These are phyloP conservation scores for Crataegus laevigata DNA, from an alignment of 306 rosid genomes.

Conservation along the genomic window DNA sequence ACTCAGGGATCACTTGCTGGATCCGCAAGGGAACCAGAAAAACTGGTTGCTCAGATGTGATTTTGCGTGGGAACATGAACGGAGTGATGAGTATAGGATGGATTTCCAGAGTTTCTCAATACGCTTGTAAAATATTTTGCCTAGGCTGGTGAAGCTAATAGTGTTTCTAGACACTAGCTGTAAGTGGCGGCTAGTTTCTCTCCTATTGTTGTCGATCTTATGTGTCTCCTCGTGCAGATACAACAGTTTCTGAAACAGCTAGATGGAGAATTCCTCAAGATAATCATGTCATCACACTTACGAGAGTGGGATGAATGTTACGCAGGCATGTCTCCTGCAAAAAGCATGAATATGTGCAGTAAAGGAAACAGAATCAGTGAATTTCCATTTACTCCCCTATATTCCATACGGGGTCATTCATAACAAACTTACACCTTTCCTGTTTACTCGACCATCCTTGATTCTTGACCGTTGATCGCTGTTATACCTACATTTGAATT, in stretches of 20 bases:
- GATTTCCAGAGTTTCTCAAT: constrained; percentile 8
- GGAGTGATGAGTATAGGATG: background rate
- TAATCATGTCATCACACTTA: constrained; percentile 11
- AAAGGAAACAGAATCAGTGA: too few relatives aligned
- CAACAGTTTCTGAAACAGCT: constrained; percentile 67
- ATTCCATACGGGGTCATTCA: too few relatives aligned
- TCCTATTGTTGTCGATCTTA: background rate
- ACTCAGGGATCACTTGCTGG: constrained; percentile 59
- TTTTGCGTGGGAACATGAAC: background rate
- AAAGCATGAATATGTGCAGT: too few relatives aligned
- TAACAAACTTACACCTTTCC: too few relatives aligned
- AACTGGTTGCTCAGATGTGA: constrained; percentile 57
- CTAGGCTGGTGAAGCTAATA: background rate
- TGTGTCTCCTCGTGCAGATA: constrained; percentile 48
- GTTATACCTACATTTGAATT: too few relatives aligned
- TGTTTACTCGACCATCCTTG: too few relatives aligned
- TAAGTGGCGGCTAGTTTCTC: constrained; percentile 89
- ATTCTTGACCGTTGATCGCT: too few relatives aligned
- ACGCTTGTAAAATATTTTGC: constrained; percentile 14
- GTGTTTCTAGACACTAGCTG: constrained; percentile 37
- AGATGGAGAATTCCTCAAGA: constrained; percentile 87
- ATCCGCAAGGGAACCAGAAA: constrained; percentile 21
- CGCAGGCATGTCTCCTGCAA: too few relatives aligned
- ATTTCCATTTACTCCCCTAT: too few relatives aligned
- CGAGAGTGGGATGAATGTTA: background rate